Percentiles rank a stretch among this genome's conserved stretches.
phyloP scores from a whole-genome alignment of 805 yeast genomes.

The Starmerella bombicola region DNA sequence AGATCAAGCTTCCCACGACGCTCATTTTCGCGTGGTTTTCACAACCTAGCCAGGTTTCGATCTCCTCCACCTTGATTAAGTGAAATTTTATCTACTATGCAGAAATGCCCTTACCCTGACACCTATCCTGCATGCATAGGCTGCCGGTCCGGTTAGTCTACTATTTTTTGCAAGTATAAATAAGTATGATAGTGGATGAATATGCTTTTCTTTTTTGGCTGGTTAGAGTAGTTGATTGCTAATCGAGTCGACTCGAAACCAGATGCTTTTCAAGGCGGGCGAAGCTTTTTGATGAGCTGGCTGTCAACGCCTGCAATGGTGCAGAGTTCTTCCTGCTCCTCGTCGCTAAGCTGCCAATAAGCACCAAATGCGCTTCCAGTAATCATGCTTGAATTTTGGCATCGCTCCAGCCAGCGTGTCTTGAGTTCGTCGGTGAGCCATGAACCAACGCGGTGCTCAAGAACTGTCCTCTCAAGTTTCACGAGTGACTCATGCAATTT shows the following conservation, averaged over 20 bases:
- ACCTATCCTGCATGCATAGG: too few species aligned
- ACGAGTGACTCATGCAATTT: slow-evolving; percentile 10
- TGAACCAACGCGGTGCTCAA: slow-evolving; percentile 10
- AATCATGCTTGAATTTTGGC: slow-evolving; percentile 10
- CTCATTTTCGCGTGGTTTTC: too few species aligned
- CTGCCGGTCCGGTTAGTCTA: too few species aligned
- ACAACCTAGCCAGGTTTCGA: too few species aligned
- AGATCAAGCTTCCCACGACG: slow-evolving; percentile 87
- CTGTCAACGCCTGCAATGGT: slow-evolving; percentile 12
- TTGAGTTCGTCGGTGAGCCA: slow-evolving; percentile 17
- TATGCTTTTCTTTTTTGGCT: too few species aligned
- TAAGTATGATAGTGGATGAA: too few species aligned
- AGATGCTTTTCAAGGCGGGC: slow-evolving; percentile 18
- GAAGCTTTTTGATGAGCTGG: slow-evolving; percentile 11
- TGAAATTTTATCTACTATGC: neutral
- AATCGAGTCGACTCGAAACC: too few species aligned
- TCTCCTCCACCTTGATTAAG: too few species aligned
- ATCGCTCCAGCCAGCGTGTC: slow-evolving; percentile 6
- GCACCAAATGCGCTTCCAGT: slow-evolving; percentile 13
- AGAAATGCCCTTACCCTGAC: neutral
- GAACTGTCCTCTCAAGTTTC: slow-evolving; percentile 7
- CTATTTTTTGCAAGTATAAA: too few species aligned
- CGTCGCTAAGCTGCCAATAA: slow-evolving; percentile 11
- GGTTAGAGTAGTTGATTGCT: too few species aligned
- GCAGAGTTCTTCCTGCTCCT: slow-evolving; percentile 12